phyloP scores from a whole-genome alignment of 2,329 filamentous ascomycete species.

The Zymoseptoria pseudotritici region DNA sequence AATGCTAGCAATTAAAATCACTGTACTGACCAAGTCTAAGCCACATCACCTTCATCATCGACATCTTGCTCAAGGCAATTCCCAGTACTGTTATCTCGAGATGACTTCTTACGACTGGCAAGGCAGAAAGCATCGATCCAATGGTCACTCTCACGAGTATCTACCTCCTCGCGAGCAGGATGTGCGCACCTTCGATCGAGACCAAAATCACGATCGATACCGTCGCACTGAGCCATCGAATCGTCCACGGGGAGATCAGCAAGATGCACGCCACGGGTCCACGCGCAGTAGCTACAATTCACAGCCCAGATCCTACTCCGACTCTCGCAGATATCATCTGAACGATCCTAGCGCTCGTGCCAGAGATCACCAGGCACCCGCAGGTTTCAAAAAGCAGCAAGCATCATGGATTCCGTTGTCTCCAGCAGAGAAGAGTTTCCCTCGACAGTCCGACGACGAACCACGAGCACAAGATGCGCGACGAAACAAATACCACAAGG shows the following conservation, averaged over 20 bases:
- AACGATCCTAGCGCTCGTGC: neutral
- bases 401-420: neutral
- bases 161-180: neutral
- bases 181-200: neutral
- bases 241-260: neutral
- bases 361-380: neutral
- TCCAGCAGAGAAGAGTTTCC: neutral
- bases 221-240: neutral
- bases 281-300: neutral
- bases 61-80: neutral
- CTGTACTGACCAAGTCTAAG: neutral
- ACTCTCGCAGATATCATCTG: neutral
- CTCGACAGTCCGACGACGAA: neutral
- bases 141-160: neutral
- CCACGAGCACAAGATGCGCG: neutral
- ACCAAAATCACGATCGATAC: neutral
- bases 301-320: neutral
- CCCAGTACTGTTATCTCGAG: neutral
- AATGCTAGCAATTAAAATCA: too few relatives aligned
- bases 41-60: neutral
- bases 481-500: neutral
- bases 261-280: neutral
- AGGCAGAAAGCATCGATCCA: neutral
- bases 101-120: neutral
- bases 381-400: neutral